Evolutionary conservation across 176 grass and related monocot genomes (phyloP).

Genomic region (Paspalum notatum): DNA sequence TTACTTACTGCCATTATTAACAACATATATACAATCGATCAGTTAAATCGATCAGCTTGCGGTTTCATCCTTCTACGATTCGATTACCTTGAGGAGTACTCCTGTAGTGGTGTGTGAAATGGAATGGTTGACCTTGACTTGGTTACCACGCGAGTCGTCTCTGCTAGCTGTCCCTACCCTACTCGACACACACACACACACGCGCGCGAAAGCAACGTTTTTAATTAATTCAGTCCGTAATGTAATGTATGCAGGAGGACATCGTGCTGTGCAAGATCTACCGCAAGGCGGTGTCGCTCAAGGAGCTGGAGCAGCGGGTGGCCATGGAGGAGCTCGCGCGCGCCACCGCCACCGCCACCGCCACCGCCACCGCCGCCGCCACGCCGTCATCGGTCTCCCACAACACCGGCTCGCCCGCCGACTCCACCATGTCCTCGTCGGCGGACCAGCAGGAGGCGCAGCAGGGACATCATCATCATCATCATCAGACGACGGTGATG

Average conservation of each 20-base stretch:
- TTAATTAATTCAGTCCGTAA: neutral
- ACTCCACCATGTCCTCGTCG: constrained; percentile 58
- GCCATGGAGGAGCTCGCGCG: constrained; percentile 74
- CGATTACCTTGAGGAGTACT: no score
- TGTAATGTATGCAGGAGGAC: constrained; percentile 50
- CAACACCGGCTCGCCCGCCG: constrained; percentile 48
- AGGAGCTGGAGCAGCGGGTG: constrained; percentile 92
- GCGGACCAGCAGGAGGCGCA: constrained; percentile 36
- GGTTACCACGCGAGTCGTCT: neutral
- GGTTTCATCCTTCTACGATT: no score
- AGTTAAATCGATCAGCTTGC: no score
- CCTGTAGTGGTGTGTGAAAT: neutral
- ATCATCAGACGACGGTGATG: neutral
- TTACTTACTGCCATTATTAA: neutral
- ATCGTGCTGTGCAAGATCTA: constrained; percentile 93
- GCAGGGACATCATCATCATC: neutral
- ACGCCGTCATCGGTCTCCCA: constrained; percentile 11
- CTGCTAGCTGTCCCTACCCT: no score
- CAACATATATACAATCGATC: no score
- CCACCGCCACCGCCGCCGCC: neutral
- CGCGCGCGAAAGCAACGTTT: constrained; percentile 11
- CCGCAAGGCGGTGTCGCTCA: constrained; percentile 78
- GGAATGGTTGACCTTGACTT: constrained; percentile 24
- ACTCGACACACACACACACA: no score
- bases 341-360: neutral